phyloP scores from a whole-genome alignment of 352 stramenopile species.

The Globisporangium splendens region DNA sequence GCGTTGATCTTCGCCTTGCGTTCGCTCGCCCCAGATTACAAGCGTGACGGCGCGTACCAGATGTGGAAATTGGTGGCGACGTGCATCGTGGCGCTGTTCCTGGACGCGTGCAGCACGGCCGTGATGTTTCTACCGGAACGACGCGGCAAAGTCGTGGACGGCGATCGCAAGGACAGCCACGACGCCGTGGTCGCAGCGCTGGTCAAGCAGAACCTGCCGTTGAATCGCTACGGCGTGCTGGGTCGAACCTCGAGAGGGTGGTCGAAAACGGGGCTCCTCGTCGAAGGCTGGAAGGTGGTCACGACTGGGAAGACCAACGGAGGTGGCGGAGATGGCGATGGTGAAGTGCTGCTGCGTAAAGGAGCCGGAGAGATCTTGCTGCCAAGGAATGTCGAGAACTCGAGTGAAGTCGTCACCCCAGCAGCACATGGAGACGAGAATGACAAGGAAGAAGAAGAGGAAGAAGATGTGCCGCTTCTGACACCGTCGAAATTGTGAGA shows the following conservation, averaged over 20 bases:
- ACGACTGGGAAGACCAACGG: slow-evolving; percentile 8
- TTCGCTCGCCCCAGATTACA: slow-evolving; percentile 15
- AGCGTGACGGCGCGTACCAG: slow-evolving; percentile 7
- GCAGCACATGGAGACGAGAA: too few species aligned
- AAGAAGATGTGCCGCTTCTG: neutral
- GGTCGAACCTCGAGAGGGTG: slow-evolving; percentile 37
- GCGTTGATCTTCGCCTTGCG: slow-evolving; percentile 30
- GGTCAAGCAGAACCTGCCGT: slow-evolving; percentile 43
- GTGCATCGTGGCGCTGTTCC: slow-evolving; percentile 12
- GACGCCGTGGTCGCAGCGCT: slow-evolving; percentile 40
- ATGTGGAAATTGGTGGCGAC: slow-evolving; percentile 19
- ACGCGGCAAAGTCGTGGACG: slow-evolving; percentile 25
- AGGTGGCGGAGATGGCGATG: slow-evolving; percentile 5
- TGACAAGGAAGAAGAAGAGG: neutral
- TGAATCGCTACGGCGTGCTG: slow-evolving; percentile 44
- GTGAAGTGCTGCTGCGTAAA: slow-evolving; percentile 36
- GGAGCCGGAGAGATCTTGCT: slow-evolving; percentile 44
- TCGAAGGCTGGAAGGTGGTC: slow-evolving; percentile 39
- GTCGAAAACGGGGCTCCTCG: slow-evolving; percentile 37
- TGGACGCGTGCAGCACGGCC: slow-evolving; percentile 24
- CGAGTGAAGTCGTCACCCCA: too few species aligned
- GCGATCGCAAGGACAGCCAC: slow-evolving; percentile 21
- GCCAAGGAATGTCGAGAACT: slow-evolving; percentile 10
- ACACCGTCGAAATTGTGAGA: too few species aligned
- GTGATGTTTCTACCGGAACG: slow-evolving; percentile 27